Conservation (phyloP, 2,329 filamentous ascomycete genomes). For the Orbilia quercus region DNA sequence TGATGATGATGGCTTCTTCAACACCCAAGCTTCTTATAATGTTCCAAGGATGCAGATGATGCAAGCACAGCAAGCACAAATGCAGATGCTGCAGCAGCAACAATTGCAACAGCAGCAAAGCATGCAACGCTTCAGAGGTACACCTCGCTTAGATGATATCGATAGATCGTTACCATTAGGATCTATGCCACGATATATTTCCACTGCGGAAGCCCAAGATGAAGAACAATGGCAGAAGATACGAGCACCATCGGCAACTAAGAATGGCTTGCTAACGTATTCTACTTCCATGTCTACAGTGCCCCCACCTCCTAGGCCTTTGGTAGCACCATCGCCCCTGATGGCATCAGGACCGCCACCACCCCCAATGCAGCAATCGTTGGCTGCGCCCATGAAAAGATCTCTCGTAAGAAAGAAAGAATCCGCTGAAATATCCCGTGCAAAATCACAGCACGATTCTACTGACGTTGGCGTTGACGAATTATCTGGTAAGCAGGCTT, state of each 20-base stretch:
- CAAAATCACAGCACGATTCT: too few relatives aligned
- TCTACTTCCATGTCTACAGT: not conserved
- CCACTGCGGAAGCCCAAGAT: too few relatives aligned
- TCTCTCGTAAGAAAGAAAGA: too few relatives aligned
- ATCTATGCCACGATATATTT: too few relatives aligned
- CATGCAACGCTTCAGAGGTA: not conserved
- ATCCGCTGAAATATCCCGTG: too few relatives aligned
- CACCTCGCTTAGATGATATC: not conserved
- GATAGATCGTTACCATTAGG: too few relatives aligned
- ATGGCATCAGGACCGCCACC: not conserved
- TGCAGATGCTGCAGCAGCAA: not conserved
- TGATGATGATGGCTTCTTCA: not conserved
- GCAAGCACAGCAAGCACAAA: not conserved
- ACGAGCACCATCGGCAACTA: not conserved
- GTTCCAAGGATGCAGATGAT: not conserved
- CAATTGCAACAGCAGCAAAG: not conserved
- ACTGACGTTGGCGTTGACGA: not conserved
- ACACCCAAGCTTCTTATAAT: too few relatives aligned
- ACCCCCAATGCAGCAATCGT: not conserved
- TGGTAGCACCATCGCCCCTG: not conserved
- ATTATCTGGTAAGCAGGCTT: slow-evolving; percentile 30
- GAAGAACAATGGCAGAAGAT: too few relatives aligned
- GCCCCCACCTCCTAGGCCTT: not conserved
- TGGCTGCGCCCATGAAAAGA: too few relatives aligned
- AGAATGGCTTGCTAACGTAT: not conserved